Conservation (phyloP, 2,329 filamentous ascomycete genomes). For the Fulvia fulva region DNA sequence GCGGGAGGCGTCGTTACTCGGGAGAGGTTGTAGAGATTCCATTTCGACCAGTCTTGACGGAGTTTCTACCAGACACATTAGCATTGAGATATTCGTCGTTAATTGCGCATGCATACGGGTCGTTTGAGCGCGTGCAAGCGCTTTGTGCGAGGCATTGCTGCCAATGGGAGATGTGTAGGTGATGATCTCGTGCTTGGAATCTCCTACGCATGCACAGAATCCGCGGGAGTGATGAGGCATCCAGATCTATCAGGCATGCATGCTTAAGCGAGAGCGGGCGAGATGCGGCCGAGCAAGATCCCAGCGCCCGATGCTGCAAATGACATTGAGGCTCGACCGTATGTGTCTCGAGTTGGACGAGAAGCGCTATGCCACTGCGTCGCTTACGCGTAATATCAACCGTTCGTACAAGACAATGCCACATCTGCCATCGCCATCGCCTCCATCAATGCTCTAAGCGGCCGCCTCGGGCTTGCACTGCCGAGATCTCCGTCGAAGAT, state of each 20-base stretch:
- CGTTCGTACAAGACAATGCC: too few relatives aligned
- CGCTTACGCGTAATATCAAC: too few relatives aligned
- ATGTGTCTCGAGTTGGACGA: too few relatives aligned
- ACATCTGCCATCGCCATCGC: background rate
- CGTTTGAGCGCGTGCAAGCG: conserved; percentile 57
- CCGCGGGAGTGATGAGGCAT: conserved; percentile 1
- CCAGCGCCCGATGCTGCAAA: background rate
- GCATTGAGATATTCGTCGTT: background rate
- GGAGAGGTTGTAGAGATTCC: conserved; percentile 86
- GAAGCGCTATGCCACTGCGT: too few relatives aligned
- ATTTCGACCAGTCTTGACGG: conserved; percentile 95
- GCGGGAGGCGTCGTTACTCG: conserved; percentile 48
- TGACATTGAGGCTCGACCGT: too few relatives aligned
- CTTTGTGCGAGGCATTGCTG: conserved; percentile 47
- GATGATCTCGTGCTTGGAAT: background rate
- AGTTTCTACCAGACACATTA: conserved; percentile 62
- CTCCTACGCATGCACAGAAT: background rate
- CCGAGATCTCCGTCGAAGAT: background rate
- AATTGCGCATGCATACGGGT: conserved; percentile 12
- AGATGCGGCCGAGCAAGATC: background rate
- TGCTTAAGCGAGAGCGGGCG: background rate
- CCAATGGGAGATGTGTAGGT: background rate
- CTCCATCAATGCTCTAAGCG: background rate
- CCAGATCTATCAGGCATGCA: background rate
- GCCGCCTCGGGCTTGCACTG: background rate